Base-by-base conservation (phyloP, 441 rosid species). In the Macaranga tanarius region DNA sequence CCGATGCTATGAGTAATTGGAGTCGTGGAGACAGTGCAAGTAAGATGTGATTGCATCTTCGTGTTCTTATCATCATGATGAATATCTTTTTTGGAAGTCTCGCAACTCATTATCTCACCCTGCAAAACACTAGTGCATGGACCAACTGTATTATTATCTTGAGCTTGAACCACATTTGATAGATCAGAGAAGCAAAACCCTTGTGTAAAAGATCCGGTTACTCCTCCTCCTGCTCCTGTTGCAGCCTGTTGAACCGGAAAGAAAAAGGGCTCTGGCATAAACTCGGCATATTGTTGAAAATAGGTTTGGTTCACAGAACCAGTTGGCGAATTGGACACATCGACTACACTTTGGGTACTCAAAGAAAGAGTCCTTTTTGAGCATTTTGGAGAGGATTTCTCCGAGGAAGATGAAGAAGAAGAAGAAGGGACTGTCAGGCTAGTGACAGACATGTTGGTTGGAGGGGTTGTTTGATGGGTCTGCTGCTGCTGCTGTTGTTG, bases 121-220 rank as follows among this genome's bases (percentile, higher is more conserved):
- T 90, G 83, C 67, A 90, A 63, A 48, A 90, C 89, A 48, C 88
- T 90, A 16, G 92, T 86, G 77, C 95, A 86, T 62, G 93, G 92
- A 10, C 87, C 97, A 10, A 81, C 76, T n/a, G 79, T 38, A 17
- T 72, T 81, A 47, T 87, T 80, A 40, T 87, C 86, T 57, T 79
- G 81, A 61, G 54, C 82, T 25, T 77, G 82, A 76, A 78, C 81
- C 69, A 80, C 71, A 71, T 79, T 87, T 38, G 86, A 69, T 34
- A 87, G 81, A 65, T 90, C 95, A 62, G 90, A 75, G 82, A 84
- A 84, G 62, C 79, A 83, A 81, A 84, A 81, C 23, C 88, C 96
- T 79, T 87, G 88, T 17, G 80, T 70, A 44, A 77, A 81, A 67
- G 73, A 34, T 28, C 80, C 86, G 20, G 81, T 48, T 63, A 31